These are phyloP conservation scores for Epichloe gansuensis DNA, from an alignment of 2,329 filamentous ascomycete genomes.

Conservation along the genomic window DNA sequence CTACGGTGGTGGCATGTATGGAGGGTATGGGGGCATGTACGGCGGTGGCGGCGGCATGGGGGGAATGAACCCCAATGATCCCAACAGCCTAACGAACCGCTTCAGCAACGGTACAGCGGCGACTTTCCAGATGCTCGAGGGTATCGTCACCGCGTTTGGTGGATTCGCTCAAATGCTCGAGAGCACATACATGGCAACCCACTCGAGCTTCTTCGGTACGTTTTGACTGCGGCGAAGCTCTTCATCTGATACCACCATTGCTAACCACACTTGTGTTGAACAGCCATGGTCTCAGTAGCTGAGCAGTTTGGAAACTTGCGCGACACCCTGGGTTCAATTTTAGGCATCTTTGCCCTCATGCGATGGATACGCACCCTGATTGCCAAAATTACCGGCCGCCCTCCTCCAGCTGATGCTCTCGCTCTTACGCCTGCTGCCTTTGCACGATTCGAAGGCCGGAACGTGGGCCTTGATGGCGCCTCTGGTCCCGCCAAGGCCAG, in stretches of 20 bases:
- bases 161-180: constrained; percentile 99
- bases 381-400: constrained; percentile 84
- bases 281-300: constrained; percentile 95
- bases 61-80: constrained; percentile 55
- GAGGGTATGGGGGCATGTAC: constrained; percentile 26
- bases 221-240: not conserved
- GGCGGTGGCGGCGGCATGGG: constrained; percentile 22
- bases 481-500: constrained; percentile 60
- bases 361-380: constrained; percentile 87
- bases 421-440: constrained; percentile 85
- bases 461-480: constrained; percentile 45
- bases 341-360: constrained; percentile 92
- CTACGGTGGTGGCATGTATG: constrained; percentile 30
- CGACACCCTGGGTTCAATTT: constrained; percentile 81
- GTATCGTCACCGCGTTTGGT: constrained; percentile 89
- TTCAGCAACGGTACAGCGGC: constrained; percentile 92
- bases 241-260: no score
- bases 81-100: constrained; percentile 85
- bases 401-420: constrained; percentile 74
- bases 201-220: constrained; percentile 95
- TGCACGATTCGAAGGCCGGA: constrained; percentile 70
- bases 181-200: constrained; percentile 98
- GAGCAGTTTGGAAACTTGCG: constrained; percentile 92
- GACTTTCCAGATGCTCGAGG: constrained; percentile 97
- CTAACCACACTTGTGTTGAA: not conserved